Percentiles rank a stretch among this genome's conserved stretches.
phyloP scores from a whole-genome alignment of 768 basidiomycete genomes.

The Polyporus arcularius region DNA sequence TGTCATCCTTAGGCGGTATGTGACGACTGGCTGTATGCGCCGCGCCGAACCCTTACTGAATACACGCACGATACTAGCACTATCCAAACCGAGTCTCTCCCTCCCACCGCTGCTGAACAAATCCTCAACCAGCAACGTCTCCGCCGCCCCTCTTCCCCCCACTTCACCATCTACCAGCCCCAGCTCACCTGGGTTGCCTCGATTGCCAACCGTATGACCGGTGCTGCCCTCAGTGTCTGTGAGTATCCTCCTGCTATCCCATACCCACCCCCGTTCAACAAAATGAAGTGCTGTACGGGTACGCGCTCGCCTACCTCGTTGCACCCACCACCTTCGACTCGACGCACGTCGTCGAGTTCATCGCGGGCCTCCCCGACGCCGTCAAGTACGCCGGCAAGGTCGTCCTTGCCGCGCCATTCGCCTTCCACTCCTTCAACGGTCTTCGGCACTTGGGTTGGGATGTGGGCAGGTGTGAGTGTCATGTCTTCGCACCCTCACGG shows the following conservation, averaged over 20 bases:
- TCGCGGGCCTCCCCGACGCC: slow-evolving; percentile 69
- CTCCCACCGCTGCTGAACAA: slow-evolving; percentile 53
- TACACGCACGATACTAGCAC: slow-evolving; percentile 29
- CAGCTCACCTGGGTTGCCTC: slow-evolving; percentile 91
- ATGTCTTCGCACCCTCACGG: neutral
- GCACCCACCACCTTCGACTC: slow-evolving; percentile 83
- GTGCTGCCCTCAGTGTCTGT: slow-evolving; percentile 78
- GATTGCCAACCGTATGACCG: slow-evolving; percentile 86
- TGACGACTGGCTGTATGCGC: neutral
- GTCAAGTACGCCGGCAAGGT: slow-evolving; percentile 78
- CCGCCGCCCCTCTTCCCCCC: slow-evolving; percentile 87
- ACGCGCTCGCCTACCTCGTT: slow-evolving; percentile 82
- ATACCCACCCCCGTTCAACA: neutral
- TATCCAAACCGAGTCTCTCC: slow-evolving; percentile 66
- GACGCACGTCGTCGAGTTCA: slow-evolving; percentile 70
- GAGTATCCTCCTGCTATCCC: slow-evolving; percentile 33
- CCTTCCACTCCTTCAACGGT: slow-evolving; percentile 91
- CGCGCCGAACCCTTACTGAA: neutral
- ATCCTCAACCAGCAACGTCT: slow-evolving; percentile 90
- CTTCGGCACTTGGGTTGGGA: slow-evolving; percentile 92
- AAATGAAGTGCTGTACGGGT: slow-evolving; percentile 77
- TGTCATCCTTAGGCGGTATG: slow-evolving; percentile 26
- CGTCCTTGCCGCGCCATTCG: slow-evolving; percentile 82
- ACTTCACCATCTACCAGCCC: slow-evolving; percentile 95
- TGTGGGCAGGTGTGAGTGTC: slow-evolving; percentile 75